Percentiles rank a stretch among this genome's conserved stretches.
These are phyloP conservation scores for Chamaecrista fasciculata DNA, from an alignment of 306 rosid genomes.

Conservation along the genomic window DNA sequence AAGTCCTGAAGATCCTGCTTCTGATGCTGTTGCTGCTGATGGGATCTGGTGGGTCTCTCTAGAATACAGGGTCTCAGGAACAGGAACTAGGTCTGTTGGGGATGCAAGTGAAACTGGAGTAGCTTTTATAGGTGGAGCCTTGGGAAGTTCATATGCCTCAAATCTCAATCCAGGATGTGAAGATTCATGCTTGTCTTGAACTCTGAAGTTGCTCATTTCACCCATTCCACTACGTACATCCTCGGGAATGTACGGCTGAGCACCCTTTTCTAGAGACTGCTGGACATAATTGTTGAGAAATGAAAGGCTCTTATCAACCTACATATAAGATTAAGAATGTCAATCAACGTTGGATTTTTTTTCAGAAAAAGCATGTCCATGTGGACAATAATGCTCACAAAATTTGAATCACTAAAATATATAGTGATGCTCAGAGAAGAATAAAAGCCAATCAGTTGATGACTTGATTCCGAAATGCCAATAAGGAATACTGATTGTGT, in stretches of 20 bases:
- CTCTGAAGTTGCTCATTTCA: slow-evolving; percentile 46
- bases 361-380: neutral
- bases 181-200: slow-evolving; percentile 61
- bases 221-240: slow-evolving; percentile 51
- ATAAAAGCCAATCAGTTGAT: neutral
- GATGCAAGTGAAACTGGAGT: slow-evolving; percentile 44
- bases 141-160: slow-evolving; percentile 83
- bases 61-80: slow-evolving; percentile 56
- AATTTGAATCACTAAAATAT: neutral
- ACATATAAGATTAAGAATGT: slow-evolving; percentile 29
- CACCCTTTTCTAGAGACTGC: slow-evolving; percentile 66
- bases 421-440: neutral
- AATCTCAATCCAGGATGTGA: slow-evolving; percentile 65
- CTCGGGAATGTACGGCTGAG: slow-evolving; percentile 77
- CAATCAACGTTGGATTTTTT: neutral
- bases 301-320: slow-evolving; percentile 68
- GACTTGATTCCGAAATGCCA: neutral
- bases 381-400: neutral
- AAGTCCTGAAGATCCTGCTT: slow-evolving; percentile 55
- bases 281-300: slow-evolving; percentile 66
- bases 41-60: slow-evolving; percentile 55
- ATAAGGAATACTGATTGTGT: neutral
- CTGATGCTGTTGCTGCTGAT: slow-evolving; percentile 48
- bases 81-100: slow-evolving; percentile 66
- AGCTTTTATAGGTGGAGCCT: slow-evolving; percentile 51